These are phyloP conservation scores for Fusarium sp. DNA, from an alignment of 2,329 filamentous ascomycete species.

Conservation along the genomic window DNA sequence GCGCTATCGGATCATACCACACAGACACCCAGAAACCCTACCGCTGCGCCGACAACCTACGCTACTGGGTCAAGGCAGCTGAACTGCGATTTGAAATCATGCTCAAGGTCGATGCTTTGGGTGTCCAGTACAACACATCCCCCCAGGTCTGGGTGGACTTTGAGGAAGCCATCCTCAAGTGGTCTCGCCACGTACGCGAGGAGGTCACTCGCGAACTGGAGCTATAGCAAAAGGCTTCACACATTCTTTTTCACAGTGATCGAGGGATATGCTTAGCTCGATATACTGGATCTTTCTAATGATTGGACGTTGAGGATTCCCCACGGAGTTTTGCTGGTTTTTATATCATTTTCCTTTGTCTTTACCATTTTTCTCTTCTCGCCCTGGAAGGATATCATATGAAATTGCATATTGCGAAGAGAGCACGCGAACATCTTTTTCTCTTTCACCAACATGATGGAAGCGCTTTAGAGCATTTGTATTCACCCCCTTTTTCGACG, in stretches of 20 bases:
- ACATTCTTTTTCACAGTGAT: slow-evolving; percentile 6
- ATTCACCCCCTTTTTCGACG: slow-evolving; percentile 23
- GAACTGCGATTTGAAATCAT: slow-evolving; percentile 93
- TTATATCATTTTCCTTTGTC: slow-evolving; percentile 12
- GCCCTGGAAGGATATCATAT: slow-evolving; percentile 30
- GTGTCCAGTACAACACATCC: slow-evolving; percentile 80
- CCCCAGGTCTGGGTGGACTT: slow-evolving; percentile 81
- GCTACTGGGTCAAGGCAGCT: slow-evolving; percentile 96
- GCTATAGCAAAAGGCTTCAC: slow-evolving; percentile 48
- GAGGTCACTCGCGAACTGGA: slow-evolving; percentile 79
- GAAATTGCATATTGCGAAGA: slow-evolving; percentile 42
- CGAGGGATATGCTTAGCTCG: slow-evolving; percentile 12
- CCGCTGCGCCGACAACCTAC: slow-evolving; percentile 89
- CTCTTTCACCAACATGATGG: slow-evolving; percentile 13
- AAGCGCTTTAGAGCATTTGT: slow-evolving; percentile 31
- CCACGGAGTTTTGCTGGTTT: slow-evolving; percentile 40
- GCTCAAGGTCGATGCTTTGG: slow-evolving; percentile 85
- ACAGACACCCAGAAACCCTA: slow-evolving; percentile 96
- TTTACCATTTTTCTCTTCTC: slow-evolving; percentile 3
- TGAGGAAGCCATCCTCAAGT: slow-evolving; percentile 82
- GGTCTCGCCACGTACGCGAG: slow-evolving; percentile 84
- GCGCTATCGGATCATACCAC: slow-evolving; percentile 88
- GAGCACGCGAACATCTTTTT: slow-evolving; percentile 20
- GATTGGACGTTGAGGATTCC: slow-evolving; percentile 44
- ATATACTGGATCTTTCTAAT: slow-evolving; percentile 33